Evolutionary conservation across 192 early-diverging fungal species (phyloP), one percentile per base, ranked within the genome.

Genomic region (Blastocladiella britannica): DNA sequence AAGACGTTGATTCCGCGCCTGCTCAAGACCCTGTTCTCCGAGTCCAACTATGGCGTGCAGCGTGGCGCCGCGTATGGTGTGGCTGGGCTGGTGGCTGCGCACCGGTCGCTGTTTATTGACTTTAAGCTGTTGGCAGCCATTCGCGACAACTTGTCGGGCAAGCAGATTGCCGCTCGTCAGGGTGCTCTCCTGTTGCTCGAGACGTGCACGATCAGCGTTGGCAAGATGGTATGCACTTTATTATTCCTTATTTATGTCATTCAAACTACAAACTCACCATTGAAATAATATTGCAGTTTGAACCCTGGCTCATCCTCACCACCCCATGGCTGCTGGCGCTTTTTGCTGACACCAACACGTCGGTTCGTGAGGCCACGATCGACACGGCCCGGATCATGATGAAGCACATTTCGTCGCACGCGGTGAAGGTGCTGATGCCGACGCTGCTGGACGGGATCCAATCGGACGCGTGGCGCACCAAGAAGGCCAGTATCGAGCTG

Each of bases 11-110:
- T 87, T 29, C 69, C 82, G 51, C 55, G 63, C 28, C 65, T 94
- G 15, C 64, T 90, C 63, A 71, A 84, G 8, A 75, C 69, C 54
- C 67, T 90, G 3, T 85, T 88, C 63, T 67, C 71, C 26, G 73
- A 77, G 28, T 71, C 71, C 55, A 87, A 83, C 59, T 98, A 95
- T 65, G 88, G 86, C 20, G 70, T 80, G 52, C 78, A 93, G 20
- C 82, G 90, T 25, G 95, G 95, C 25, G 88, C 87, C 18, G 95
- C 95, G 3, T 98, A 89, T 61, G 95, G 95, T 52, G 62, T 98
- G 43, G 89, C 95, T 6, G 95, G 93, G 51, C 72, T 95, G 25
- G 80, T 93, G 53, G 90, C 91, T 9, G 37, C 37, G 37, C 37
- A 47, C 37, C 64, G 93, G 93, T 4, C 72, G 82, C 23, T 93